Conservation (phyloP, 2,329 filamentous ascomycete genomes). For the Colletotrichum liriopes region DNA sequence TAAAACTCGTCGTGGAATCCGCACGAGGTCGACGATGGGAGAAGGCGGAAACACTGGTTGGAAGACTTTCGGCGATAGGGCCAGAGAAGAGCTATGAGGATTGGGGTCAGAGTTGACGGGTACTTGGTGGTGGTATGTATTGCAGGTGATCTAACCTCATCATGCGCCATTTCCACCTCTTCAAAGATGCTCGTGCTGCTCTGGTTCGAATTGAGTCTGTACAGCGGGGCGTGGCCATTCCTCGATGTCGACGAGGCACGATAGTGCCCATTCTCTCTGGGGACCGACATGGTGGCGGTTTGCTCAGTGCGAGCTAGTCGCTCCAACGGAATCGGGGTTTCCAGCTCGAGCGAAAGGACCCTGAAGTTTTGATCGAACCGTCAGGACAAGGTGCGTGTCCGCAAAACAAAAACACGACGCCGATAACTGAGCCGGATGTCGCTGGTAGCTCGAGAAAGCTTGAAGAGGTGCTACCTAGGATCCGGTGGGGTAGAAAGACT, state of each 20-base stretch:
- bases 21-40: constrained; percentile 85
- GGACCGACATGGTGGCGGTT: constrained; percentile 24
- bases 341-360: constrained; percentile 12
- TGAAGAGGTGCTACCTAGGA: not conserved
- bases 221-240: constrained; percentile 58
- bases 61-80: constrained; percentile 95
- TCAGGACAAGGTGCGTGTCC: not conserved
- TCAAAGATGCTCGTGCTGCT: constrained; percentile 88
- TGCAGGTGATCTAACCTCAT: constrained; percentile 75
- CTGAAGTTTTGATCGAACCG: not conserved
- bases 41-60: constrained; percentile 93
- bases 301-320: constrained; percentile 4
- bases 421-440: too few relatives aligned
- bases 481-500: not conserved
- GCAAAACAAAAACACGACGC: not conserved
- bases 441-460: not conserved
- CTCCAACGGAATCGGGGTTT: constrained; percentile 1
- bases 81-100: constrained; percentile 81
- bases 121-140: not conserved
- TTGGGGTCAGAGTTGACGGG: not conserved
- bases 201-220: constrained; percentile 78
- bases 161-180: constrained; percentile 98
- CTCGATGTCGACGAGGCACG: constrained; percentile 32
- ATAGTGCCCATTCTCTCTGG: constrained; percentile 19
- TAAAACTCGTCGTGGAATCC: constrained; percentile 90